Percentiles rank a stretch among this genome's conserved stretches.
These are phyloP conservation scores for Austroboletus festivus DNA, from an alignment of 768 basidiomycete genomes.

Conservation along the genomic window DNA sequence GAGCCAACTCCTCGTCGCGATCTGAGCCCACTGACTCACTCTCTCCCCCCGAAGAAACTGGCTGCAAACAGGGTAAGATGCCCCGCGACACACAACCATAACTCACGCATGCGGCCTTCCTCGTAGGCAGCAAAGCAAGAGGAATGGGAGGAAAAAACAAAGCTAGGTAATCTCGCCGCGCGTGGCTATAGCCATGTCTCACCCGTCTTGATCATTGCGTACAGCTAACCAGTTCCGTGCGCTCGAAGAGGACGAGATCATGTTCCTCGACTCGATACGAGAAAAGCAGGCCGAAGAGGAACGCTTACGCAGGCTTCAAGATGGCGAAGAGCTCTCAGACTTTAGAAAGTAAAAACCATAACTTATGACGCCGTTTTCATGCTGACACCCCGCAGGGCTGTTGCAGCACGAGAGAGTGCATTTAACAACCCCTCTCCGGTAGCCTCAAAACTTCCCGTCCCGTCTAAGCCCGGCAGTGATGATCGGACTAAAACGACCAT, in stretches of 20 bases:
- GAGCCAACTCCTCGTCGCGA: conserved; percentile 32
- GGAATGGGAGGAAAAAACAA: conserved; percentile 90
- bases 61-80: conserved; percentile 76
- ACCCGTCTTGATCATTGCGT: conserved; percentile 8
- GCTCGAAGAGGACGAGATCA: conserved; percentile 85
- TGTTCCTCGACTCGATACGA: conserved; percentile 80
- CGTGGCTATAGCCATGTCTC: not conserved
- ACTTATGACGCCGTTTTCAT: not conserved
- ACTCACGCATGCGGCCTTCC: conserved; percentile 9
- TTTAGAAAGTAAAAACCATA: conserved; percentile 66
- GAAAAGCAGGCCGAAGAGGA: conserved; percentile 77
- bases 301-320: conserved; percentile 65
- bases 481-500: conserved; percentile 27
- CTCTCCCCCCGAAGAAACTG: conserved; percentile 61
- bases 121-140: conserved; percentile 81
- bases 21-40: conserved; percentile 9
- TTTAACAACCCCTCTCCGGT: conserved; percentile 41
- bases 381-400: conserved; percentile 43
- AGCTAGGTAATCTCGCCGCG: conserved; percentile 47
- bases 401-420: conserved; percentile 63
- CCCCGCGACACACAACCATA: conserved; percentile 1
- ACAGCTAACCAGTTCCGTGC: conserved; percentile 87
- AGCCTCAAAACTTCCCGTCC: conserved; percentile 28
- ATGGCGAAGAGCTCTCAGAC: conserved; percentile 73
- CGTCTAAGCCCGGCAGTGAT: conserved; percentile 29